A percentile compares a stretch with the other conserved stretches of the same genome.
phyloP scores from a whole-genome alignment of 1,139 yeast genomes.

The Saccharomycopsis hybrid region DNA sequence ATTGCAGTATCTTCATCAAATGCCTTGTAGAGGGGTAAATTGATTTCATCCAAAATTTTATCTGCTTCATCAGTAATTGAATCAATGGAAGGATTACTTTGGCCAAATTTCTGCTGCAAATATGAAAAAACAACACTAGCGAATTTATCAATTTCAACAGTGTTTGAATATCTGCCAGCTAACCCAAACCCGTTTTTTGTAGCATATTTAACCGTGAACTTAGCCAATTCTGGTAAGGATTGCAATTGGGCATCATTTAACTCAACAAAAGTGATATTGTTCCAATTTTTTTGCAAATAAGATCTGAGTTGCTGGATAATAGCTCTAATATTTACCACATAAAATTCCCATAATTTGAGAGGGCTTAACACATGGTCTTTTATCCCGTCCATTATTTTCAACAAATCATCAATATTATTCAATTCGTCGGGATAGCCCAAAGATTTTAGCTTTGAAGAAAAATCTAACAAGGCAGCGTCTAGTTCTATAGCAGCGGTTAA shows the following conservation, averaged over 20 bases:
- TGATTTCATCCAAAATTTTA: conserved; percentile 66
- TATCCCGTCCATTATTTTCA: conserved; percentile 57
- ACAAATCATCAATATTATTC: conserved; percentile 45
- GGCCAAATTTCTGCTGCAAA: conserved; percentile 32
- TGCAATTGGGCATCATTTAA: conserved; percentile 37
- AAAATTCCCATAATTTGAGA: conserved; percentile 80
- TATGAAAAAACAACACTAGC: conserved; percentile 39
- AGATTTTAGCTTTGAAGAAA: conserved; percentile 46
- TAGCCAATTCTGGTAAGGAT: conserved; percentile 40
- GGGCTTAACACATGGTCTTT: conserved; percentile 58
- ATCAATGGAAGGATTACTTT: conserved; percentile 26
- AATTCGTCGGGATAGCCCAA: conserved; percentile 58
- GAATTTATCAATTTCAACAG: conserved; percentile 44
- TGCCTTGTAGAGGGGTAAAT: conserved; percentile 61
- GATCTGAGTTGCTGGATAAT: conserved; percentile 29
- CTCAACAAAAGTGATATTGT: conserved; percentile 29
- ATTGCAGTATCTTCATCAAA: conserved; percentile 68
- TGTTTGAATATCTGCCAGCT: conserved; percentile 46
- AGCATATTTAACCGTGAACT: conserved; percentile 43
- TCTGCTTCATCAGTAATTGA: conserved; percentile 39
- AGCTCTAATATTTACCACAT: conserved; percentile 53
- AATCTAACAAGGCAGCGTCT: conserved; percentile 60
- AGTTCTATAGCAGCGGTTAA: conserved; percentile 76
- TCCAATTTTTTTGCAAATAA: conserved; percentile 23
- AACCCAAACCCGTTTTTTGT: conserved; percentile 38